These are phyloP conservation scores for Pseudogymnoascus sp. DNA, from an alignment of 2,329 filamentous ascomycete species.

Conservation along the genomic window DNA sequence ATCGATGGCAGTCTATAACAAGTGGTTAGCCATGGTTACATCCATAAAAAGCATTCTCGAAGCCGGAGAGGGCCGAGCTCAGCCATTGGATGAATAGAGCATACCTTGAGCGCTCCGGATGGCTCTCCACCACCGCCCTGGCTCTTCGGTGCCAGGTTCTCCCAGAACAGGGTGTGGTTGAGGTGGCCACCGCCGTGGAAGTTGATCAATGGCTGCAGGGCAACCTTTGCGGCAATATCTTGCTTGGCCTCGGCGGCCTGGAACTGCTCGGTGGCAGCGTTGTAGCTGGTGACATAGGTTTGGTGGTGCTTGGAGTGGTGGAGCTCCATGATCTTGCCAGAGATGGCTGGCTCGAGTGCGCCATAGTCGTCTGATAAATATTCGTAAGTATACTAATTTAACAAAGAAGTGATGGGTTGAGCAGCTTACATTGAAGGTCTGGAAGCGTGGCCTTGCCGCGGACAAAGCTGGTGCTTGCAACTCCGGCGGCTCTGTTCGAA, in stretches of 20 bases:
- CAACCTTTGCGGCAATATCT: constrained; percentile 45
- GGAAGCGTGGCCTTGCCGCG: constrained; percentile 89
- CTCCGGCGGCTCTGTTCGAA: constrained; percentile 53
- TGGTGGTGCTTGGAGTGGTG: constrained; percentile 94
- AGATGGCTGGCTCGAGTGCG: constrained; percentile 78
- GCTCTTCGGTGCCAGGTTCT: constrained; percentile 58
- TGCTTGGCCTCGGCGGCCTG: constrained; percentile 45
- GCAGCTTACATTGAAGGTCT: constrained; percentile 65
- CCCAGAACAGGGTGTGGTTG: constrained; percentile 62
- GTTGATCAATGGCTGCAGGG: constrained; percentile 50
- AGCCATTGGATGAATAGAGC: constrained; percentile 25
- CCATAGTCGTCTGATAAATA: constrained; percentile 74
- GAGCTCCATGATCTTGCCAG: constrained; percentile 90
- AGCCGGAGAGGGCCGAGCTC: neutral
- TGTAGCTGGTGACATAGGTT: constrained; percentile 86
- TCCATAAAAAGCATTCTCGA: too few relatives aligned
- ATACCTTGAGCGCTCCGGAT: constrained; percentile 37
- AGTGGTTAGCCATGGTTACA: constrained; percentile 17
- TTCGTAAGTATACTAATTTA: neutral
- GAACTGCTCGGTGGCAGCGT: constrained; percentile 67
- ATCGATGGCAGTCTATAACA: constrained; percentile 26
- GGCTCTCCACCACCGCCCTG: constrained; percentile 56
- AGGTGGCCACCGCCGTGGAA: constrained; percentile 61
- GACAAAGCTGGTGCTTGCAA: constrained; percentile 67
- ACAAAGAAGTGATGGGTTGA: constrained; percentile 11